Conservation (phyloP, 805 yeast species). For the Lachancea cidri region DNA sequence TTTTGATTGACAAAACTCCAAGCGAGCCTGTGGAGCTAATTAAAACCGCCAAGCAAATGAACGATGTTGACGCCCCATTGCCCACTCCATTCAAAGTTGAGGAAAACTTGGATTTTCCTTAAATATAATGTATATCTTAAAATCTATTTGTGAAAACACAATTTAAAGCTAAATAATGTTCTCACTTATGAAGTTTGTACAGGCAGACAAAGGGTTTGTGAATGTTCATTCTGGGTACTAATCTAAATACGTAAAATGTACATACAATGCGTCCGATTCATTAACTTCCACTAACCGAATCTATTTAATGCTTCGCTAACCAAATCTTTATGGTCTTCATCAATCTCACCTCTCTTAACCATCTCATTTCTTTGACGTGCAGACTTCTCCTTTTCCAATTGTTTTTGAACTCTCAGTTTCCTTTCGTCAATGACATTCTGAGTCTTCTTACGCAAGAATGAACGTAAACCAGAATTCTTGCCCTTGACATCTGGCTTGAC, state of each 20-base stretch:
- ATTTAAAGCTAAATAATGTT: too few relatives aligned
- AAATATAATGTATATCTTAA: not conserved
- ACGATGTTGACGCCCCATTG: conserved; percentile 64
- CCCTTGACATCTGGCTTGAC: conserved; percentile 67
- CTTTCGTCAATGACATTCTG: conserved; percentile 85
- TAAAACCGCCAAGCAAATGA: conserved; percentile 78
- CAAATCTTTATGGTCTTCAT: conserved; percentile 44
- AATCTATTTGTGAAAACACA: too few relatives aligned
- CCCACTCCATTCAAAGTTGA: conserved; percentile 32
- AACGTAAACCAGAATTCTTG: conserved; percentile 78
- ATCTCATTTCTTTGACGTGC: conserved; percentile 50
- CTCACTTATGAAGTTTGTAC: too few relatives aligned
- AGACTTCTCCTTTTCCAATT: conserved; percentile 68
- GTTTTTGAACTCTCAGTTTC: conserved; percentile 67
- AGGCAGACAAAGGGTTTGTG: too few relatives aligned
- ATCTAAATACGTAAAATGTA: too few relatives aligned
- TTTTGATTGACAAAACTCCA: conserved; percentile 60
- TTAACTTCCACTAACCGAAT: conserved; percentile 18
- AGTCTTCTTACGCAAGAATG: conserved; percentile 74
- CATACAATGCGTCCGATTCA: not conserved
- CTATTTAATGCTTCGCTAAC: conserved; percentile 39
- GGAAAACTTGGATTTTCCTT: conserved; percentile 26
- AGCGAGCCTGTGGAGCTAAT: conserved; percentile 58
- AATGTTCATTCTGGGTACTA: too few relatives aligned
- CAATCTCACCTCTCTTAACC: conserved; percentile 44